Percentiles rank a stretch among this genome's conserved stretches.
Conservation (phyloP, 441 rosid genomes). For the Gossypium gossypioides region DNA sequence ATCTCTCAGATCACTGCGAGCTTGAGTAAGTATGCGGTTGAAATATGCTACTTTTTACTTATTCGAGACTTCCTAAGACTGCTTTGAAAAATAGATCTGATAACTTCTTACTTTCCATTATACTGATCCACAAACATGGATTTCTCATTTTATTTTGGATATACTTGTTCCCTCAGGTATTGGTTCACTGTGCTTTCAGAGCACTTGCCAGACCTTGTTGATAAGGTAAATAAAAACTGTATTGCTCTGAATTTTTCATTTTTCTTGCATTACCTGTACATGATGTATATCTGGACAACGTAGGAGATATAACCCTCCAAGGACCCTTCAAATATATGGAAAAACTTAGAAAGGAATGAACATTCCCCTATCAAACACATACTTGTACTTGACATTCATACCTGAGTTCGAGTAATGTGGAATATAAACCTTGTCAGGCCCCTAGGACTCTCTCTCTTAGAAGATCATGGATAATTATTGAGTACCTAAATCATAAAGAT, state of each 20-base stretch:
- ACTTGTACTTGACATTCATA: background rate
- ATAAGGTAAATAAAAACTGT: slow-evolving; percentile 43
- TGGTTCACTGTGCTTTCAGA: slow-evolving; percentile 92
- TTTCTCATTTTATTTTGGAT: slow-evolving; percentile 16
- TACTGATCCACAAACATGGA: background rate
- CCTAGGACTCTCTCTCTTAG: background rate
- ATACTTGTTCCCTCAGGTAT: slow-evolving; percentile 45
- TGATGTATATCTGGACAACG: background rate
- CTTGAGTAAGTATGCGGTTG: slow-evolving; percentile 65
- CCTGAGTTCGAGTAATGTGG: background rate
- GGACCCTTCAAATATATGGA: background rate
- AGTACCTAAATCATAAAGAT: background rate
- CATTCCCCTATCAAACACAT: background rate
- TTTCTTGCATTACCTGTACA: background rate
- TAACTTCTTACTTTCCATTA: background rate
- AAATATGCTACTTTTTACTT: slow-evolving; percentile 9
- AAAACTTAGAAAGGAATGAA: background rate
- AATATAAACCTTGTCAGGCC: background rate
- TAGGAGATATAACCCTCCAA: background rate
- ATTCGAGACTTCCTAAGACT: background rate
- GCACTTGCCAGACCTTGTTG: slow-evolving; percentile 93
- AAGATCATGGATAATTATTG: background rate
- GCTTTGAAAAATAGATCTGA: background rate
- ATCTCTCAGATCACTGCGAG: slow-evolving; percentile 71
- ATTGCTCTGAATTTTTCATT: background rate